These are phyloP conservation scores for Fusarium torreyae DNA, from an alignment of 2,329 filamentous ascomycete species.

Conservation along the genomic window DNA sequence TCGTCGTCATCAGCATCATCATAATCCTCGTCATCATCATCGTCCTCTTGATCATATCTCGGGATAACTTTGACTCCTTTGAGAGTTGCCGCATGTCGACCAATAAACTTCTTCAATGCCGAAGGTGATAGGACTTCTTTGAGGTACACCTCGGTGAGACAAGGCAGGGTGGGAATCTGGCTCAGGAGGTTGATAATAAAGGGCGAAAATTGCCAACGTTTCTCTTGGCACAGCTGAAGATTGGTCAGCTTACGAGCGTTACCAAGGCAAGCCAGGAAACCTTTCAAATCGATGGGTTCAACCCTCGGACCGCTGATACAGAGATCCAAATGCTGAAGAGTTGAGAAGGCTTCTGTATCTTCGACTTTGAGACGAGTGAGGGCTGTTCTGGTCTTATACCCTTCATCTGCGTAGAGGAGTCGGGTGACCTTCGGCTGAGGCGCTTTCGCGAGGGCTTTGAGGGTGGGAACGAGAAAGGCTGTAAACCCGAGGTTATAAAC, in stretches of 20 bases:
- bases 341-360: neutral
- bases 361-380: neutral
- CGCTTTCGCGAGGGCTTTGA: neutral
- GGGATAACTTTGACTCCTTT: constrained; percentile 4
- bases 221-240: constrained; percentile 14
- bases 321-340: constrained; percentile 9
- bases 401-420: constrained; percentile 13
- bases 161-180: neutral
- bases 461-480: constrained; percentile 1
- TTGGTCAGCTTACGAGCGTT: neutral
- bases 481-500: constrained; percentile 3
- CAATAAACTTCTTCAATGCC: neutral
- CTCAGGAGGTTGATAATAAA: neutral
- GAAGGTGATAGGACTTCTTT: neutral
- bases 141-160: constrained; percentile 2
- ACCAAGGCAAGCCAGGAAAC: neutral
- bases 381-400: neutral
- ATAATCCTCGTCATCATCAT: neutral
- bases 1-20: neutral
- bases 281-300: rapidly evolving
- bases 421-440: neutral
- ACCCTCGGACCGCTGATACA: neutral
- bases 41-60: neutral
- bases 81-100: constrained; percentile 11
- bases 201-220: rapidly evolving